Evolutionary conservation across 1,284 basidiomycete genomes (phyloP), one percentile per base, ranked within the genome.

Genomic region (Anthracocystis setariae): DNA sequence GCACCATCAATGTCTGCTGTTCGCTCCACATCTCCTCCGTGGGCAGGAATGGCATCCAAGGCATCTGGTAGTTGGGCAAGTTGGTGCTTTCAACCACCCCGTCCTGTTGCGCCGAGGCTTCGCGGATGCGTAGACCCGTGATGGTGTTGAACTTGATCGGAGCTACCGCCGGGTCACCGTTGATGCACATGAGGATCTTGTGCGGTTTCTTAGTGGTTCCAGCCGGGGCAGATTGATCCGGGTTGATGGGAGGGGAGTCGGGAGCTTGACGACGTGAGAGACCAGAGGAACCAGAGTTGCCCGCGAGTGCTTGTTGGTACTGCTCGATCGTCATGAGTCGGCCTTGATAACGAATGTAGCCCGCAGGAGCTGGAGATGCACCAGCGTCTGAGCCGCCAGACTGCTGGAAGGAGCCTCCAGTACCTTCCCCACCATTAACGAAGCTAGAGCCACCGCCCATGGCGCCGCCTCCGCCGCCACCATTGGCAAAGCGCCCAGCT

Each of bases 11-110:
- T 0, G 46, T 47, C 35, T 72, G 63, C 33, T 72, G 69, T 29
- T 66, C 59, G 32, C 17, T 37, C 69, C 69, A 72, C 69, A 72
- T 72, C 9, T 63, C 51, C 0, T 24, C 45, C 9, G 69, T 72
- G 37, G 69, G 69, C 20, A 72, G 35, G 56, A 72, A 72, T 3
- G 69, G 63, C 69, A 72, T 66, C 63, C 63, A 72, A 3, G 63
- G 55, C 56, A 49, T 63, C 29, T 63, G 39, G 23, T 66, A 67
- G 52, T 63, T 59, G 48, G 63, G 63, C 25, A 62, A 24, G 21
- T 72, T 67, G 27, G 69, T 60, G 52, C 66, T 60, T n/a, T 47
- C 43, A 5, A 65, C 47, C 15, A 65, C 62, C 1, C 62, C 58
- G 23, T 65, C 58, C 32, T 46, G 38, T 10, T 29, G 46, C 10